Conservation (phyloP, 805 yeast genomes). For the Starmerella cellae region DNA sequence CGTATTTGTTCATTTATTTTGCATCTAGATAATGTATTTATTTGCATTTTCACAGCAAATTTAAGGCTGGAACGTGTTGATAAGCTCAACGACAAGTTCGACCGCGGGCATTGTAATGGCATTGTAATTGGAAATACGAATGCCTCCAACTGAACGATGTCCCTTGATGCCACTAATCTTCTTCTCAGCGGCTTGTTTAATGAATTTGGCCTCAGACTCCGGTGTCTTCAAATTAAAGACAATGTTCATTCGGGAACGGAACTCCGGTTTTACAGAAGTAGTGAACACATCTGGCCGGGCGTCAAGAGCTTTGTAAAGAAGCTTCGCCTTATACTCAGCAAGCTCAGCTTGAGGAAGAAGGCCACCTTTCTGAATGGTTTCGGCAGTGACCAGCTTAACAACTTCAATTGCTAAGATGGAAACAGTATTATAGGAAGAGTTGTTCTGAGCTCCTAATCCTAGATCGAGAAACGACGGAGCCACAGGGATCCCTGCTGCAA, state of each 20-base stretch:
- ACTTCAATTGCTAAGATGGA: conserved; percentile 87
- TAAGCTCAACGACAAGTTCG: conserved; percentile 12
- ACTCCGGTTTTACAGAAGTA: conserved; percentile 48
- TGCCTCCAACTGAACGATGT: conserved; percentile 94
- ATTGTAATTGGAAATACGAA: conserved; percentile 84
- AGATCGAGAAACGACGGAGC: conserved; percentile 81
- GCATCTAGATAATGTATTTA: too few species aligned
- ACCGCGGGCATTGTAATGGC: conserved; percentile 49
- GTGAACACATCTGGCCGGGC: conserved; percentile 49
- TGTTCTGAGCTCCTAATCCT: conserved; percentile 73
- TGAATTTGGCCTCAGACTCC: conserved; percentile 52
- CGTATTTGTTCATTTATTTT: too few species aligned
- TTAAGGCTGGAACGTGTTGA: conserved; percentile 11
- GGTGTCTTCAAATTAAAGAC: conserved; percentile 65
- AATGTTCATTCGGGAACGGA: conserved; percentile 82
- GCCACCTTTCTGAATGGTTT: conserved; percentile 60
- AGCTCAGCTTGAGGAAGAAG: conserved; percentile 43
- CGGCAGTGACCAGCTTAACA: conserved; percentile 60
- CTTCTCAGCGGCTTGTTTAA: conserved; percentile 47
- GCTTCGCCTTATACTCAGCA: conserved; percentile 48
- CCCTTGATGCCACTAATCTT: conserved; percentile 77
- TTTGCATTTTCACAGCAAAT: too few species aligned
- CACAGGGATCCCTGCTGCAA: conserved; percentile 51
- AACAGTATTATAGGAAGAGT: conserved; percentile 89
- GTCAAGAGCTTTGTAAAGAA: conserved; percentile 55